phyloP scores from a whole-genome alignment of 441 rosid species.

The Populus hybrid region DNA sequence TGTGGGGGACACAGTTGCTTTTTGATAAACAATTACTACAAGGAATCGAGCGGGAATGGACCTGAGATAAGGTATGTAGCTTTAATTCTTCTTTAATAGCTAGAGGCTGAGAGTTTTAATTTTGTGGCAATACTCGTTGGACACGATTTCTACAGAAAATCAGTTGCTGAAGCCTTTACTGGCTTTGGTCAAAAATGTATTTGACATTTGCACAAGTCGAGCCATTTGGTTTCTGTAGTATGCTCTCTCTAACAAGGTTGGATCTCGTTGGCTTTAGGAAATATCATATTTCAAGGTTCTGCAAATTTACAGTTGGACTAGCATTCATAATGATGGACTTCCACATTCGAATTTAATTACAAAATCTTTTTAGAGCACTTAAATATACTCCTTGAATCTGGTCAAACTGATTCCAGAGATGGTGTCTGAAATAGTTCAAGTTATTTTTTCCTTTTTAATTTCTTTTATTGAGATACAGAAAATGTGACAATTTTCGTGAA shows the following conservation, averaged over 20 bases:
- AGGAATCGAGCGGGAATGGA: constrained; percentile 32
- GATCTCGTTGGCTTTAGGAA: background rate
- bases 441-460: background rate
- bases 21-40: constrained; percentile 48
- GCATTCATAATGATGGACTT: background rate
- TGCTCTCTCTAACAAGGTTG: background rate
- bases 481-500: background rate
- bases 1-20: constrained; percentile 82
- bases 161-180: background rate
- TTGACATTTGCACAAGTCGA: background rate
- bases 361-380: background rate
- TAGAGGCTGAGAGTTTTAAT: constrained; percentile 2
- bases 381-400: background rate
- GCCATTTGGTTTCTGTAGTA: background rate
- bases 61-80: constrained; percentile 73
- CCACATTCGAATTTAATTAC: background rate
- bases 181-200: background rate
- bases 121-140: background rate
- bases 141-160: background rate
- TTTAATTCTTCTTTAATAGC: constrained; percentile 17
- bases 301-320: background rate
- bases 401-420: background rate
- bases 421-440: background rate
- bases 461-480: background rate
- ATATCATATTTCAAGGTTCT: background rate